Evolutionary conservation across 345 rosid genomes (phyloP).

Genomic region (Punica granatum): DNA sequence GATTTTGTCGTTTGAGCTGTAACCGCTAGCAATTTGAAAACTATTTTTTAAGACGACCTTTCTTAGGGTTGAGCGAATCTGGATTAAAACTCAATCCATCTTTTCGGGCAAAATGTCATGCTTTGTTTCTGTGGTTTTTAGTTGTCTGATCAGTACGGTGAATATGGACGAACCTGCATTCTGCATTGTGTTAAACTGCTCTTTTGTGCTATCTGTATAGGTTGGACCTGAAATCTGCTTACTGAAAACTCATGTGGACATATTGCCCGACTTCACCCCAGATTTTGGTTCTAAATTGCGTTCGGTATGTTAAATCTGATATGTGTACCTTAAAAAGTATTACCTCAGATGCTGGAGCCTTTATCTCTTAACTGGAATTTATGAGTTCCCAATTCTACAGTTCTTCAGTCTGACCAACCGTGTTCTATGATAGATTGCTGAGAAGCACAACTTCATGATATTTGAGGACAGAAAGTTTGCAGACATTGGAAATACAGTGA

Average conservation of each 20-base stretch:
- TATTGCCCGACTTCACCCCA: conserved; percentile 84
- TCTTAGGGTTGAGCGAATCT: neutral
- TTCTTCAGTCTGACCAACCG: neutral
- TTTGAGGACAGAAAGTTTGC: conserved; percentile 99
- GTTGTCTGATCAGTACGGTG: neutral
- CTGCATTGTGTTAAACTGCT: neutral
- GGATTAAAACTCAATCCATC: neutral
- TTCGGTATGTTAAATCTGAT: conserved; percentile 31
- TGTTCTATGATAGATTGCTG: conserved; percentile 55
- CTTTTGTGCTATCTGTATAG: conserved; percentile 27
- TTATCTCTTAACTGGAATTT: neutral
- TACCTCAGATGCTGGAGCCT: neutral
- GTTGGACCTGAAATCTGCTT: conserved; percentile 95
- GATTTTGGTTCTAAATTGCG: conserved; percentile 89
- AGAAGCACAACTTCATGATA: conserved; percentile 71
- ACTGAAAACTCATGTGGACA: conserved; percentile 94
- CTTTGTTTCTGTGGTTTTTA: neutral
- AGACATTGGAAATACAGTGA: conserved; percentile 96
- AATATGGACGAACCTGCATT: neutral
- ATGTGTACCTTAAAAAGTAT: neutral
- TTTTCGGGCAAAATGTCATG: neutral
- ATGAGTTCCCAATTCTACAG: neutral
- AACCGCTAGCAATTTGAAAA: neutral
- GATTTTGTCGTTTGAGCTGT: neutral
- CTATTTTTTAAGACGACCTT: neutral